These are phyloP conservation scores for Myxozyma vanderwaltii DNA, from an alignment of 805 yeast species.

Conservation along the genomic window DNA sequence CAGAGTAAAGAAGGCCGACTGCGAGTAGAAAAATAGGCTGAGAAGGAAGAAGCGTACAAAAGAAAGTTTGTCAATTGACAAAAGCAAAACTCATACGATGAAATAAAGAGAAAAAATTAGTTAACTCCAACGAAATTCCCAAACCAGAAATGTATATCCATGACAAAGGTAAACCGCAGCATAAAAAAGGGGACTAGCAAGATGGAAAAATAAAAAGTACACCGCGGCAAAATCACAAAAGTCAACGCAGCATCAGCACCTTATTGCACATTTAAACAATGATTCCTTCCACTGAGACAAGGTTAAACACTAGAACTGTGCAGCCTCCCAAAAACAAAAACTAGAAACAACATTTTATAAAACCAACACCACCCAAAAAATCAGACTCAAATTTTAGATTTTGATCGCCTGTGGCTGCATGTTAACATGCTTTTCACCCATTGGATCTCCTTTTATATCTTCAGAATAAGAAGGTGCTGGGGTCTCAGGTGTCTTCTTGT, in stretches of 20 bases:
- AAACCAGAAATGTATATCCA: not conserved
- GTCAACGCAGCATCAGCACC: not conserved
- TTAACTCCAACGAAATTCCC: not conserved
- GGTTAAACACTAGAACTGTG: too few species aligned
- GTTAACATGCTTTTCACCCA: not conserved
- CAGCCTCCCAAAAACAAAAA: too few species aligned
- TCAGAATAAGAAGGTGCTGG: slow-evolving; percentile 9
- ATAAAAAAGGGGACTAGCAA: too few species aligned
- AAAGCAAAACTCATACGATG: not conserved
- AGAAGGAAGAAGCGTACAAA: too few species aligned
- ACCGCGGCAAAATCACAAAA: not conserved
- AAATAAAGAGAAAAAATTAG: not conserved
- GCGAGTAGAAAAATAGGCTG: not conserved
- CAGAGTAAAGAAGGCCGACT: too few species aligned
- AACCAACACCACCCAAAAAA: too few species aligned
- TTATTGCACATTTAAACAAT: too few species aligned
- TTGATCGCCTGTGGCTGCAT: slow-evolving; percentile 11
- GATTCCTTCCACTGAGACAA: too few species aligned
- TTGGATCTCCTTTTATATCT: not conserved
- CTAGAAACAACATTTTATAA: too few species aligned
- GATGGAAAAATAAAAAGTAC: too few species aligned
- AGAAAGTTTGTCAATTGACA: too few species aligned
- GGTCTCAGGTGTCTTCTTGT: not conserved
- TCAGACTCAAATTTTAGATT: not conserved
- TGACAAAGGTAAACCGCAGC: too few species aligned